Conservation (phyloP, 225 moss, liverwort and hornwort genomes). For the Thuidium tamariscinum region DNA sequence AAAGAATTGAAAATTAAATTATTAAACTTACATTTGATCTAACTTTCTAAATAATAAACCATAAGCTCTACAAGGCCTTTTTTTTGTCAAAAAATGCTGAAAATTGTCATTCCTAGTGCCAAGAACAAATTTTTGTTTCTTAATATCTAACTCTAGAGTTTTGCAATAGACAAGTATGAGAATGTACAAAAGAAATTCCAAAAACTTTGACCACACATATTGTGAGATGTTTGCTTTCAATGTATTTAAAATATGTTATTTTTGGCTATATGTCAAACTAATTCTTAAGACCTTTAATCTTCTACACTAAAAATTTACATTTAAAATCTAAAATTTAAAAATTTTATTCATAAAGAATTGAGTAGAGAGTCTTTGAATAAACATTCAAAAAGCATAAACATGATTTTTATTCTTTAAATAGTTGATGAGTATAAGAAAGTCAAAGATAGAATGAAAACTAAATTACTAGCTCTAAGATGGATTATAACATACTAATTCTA, state of each 20-base stretch:
- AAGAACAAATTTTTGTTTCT: rapidly evolving
- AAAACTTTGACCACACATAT: rapidly evolving
- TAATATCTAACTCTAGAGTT: not conserved
- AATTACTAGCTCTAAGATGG: not conserved
- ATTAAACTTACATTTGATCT: not conserved
- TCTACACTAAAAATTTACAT: not conserved
- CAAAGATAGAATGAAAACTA: rapidly evolving
- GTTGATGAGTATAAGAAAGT: rapidly evolving
- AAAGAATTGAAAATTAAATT: not conserved
- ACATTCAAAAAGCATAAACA: rapidly evolving
- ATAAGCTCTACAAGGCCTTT: rapidly evolving
- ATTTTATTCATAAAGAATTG: rapidly evolving
- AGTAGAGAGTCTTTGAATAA: rapidly evolving
- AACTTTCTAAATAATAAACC: rapidly evolving
- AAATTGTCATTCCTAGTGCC: not conserved
- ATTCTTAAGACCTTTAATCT: not conserved
- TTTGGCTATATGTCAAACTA: not conserved
- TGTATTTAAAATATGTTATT: rapidly evolving
- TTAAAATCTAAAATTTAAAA: not conserved
- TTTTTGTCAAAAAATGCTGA: not conserved
- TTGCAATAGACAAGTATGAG: rapidly evolving
- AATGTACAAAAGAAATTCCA: not conserved
- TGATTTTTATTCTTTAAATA: not conserved
- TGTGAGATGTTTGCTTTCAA: not conserved
- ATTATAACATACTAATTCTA: not conserved